phyloP scores from a whole-genome alignment of 495 filamentous ascomycete species.

The Hypomontagnella submonticulosa region DNA sequence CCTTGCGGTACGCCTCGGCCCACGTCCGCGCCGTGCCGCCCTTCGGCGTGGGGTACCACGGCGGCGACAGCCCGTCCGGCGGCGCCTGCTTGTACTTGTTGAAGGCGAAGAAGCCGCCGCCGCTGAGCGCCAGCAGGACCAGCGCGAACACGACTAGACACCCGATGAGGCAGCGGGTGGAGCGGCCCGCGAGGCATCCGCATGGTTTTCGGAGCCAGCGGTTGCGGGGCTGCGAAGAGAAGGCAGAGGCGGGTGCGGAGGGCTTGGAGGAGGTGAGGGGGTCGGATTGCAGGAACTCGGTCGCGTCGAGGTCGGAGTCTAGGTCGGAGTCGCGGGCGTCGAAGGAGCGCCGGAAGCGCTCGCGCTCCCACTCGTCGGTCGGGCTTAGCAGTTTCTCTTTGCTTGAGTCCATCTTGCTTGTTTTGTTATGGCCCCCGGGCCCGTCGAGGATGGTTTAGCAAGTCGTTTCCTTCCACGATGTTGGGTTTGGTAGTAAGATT shows the following conservation, averaged over 20 bases:
- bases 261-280: conserved; percentile 36
- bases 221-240: conserved; percentile 25
- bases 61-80: conserved; percentile 67
- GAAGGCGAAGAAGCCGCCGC: conserved; percentile 55
- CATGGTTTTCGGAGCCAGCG: conserved; percentile 33
- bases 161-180: conserved; percentile 49
- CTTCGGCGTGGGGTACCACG: conserved; percentile 85
- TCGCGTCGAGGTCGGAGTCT: conserved; percentile 55
- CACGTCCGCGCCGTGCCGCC: conserved; percentile 81
- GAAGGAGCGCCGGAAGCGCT: conserved; percentile 42
- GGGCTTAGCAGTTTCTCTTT: conserved; percentile 43
- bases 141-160: conserved; percentile 38
- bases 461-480: not conserved
- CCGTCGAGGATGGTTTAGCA: not conserved
- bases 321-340: conserved; percentile 50
- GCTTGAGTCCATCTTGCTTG: conserved; percentile 24
- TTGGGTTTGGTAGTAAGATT: no score
- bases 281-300: conserved; percentile 53
- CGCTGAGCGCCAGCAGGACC: conserved; percentile 50
- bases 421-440: not conserved
- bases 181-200: conserved; percentile 38
- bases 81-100: conserved; percentile 57
- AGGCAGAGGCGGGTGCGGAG: conserved; percentile 17
- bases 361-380: conserved; percentile 16
- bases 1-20: conserved; percentile 84